Evolutionary conservation across 768 basidiomycete genomes (phyloP), one percentile per base, ranked within the genome.

Genomic region (Termitomyces titanicus): DNA sequence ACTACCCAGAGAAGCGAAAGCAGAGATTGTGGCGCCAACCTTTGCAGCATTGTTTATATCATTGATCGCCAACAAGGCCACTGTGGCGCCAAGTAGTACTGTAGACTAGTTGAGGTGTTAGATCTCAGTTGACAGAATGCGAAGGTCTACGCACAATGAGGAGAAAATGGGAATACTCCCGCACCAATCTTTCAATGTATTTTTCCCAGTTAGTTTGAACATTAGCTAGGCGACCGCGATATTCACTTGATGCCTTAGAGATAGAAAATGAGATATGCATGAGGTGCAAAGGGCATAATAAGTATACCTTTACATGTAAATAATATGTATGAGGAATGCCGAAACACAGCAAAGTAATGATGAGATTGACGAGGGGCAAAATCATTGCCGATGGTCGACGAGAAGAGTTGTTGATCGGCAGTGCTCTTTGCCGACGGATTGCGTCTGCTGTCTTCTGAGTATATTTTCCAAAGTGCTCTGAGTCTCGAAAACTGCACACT

Each of bases 161-260:
- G 18, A 83, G 68, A 57, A 84, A 82, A 54, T 83, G 76, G 9
- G 80, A 79, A 61, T 82, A 83, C 58, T 83, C 81, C 55, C 76
- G 70, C 5, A 79, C 77, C 5, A 84, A 71, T 34, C 79, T 74
- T 34, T 75, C 71, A 22, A 80, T 75, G 53, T 82, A 82, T 15
- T 58, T 63, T 49, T 78, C 71, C 81, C 81, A 84, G 38, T 70
- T 77, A 45, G 71, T 64, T 58, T 79, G 76, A n/a, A 81, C 68
- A 37, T 70, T 76, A 2, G 72, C 68, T 24, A 82, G 67, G 15
- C 81, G 75, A 3, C 80, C 81, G 1, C 76, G 74, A 58, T 77
- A 81, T 64, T 79, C 76, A 54, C 76, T 75, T 0, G 78, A 77
- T 13, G 60, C 58, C 68, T 77, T 38, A 24, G 17, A 18, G 7